A percentile compares a stretch with the other conserved stretches of the same genome.
Evolutionary conservation across 192 early-diverging fungal species (phyloP).

Genomic region (Coemansia sp.): DNA sequence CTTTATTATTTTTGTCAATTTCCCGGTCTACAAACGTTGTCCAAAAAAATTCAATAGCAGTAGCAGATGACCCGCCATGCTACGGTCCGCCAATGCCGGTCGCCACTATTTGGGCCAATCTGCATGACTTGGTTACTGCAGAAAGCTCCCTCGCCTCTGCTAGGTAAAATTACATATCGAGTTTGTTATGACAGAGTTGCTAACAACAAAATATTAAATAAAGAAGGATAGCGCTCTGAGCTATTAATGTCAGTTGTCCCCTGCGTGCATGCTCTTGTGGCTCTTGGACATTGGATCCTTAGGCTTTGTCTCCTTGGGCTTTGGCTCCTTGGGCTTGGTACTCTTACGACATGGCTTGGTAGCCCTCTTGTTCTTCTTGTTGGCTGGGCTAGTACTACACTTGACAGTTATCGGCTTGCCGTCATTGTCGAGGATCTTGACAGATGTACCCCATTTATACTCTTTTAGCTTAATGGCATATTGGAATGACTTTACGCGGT

Average conservation of each 20-base stretch:
- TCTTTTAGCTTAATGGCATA: slow-evolving; percentile 29
- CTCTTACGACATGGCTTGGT: background rate
- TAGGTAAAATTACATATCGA: background rate
- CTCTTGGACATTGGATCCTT: background rate
- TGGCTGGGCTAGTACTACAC: background rate
- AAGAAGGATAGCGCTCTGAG: background rate
- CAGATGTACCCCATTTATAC: slow-evolving; percentile 29
- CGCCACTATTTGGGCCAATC: background rate
- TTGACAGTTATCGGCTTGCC: slow-evolving; percentile 11
- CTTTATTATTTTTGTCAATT: background rate
- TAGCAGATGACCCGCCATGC: background rate
- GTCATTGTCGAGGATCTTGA: slow-evolving; percentile 48
- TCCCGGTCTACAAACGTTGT: background rate
- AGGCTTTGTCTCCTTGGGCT: background rate
- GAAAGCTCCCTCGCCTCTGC: background rate
- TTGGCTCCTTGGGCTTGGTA: background rate
- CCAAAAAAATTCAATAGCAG: background rate
- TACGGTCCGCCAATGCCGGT: background rate
- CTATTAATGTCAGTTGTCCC: background rate
- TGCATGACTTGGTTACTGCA: background rate
- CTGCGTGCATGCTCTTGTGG: background rate
- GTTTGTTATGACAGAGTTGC: background rate
- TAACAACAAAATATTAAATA: background rate
- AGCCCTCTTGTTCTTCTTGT: background rate
- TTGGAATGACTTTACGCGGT: slow-evolving; percentile 56